Conservation (phyloP, 768 basidiomycete genomes). For the Heimioporus sp. region DNA sequence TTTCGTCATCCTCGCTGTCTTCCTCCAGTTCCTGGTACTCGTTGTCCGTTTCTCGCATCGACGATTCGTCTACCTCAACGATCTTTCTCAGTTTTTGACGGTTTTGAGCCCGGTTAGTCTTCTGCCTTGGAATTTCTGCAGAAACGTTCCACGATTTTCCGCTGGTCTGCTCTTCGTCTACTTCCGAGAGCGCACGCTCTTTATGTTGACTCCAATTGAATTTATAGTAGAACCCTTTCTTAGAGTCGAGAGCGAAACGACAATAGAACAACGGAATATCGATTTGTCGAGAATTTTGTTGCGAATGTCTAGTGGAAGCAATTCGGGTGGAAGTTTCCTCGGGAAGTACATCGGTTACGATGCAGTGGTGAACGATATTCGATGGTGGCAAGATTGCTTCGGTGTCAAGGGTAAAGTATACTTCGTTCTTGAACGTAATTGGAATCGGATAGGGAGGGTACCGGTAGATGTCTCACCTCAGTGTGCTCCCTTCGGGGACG, state of each 20-base stretch:
- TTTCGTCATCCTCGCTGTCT: slow-evolving; percentile 21
- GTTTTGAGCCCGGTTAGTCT: slow-evolving; percentile 13
- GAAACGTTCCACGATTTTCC: slow-evolving; percentile 50
- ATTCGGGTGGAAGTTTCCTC: slow-evolving; percentile 2
- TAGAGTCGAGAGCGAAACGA: slow-evolving; percentile 53
- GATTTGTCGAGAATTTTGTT: slow-evolving; percentile 9
- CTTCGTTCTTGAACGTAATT: slow-evolving; percentile 55
- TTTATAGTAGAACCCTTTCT: slow-evolving; percentile 59
- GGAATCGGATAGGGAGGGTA: background rate
- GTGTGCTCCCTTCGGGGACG: slow-evolving; percentile 59
- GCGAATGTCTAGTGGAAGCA: slow-evolving; percentile 13
- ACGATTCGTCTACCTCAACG: slow-evolving; percentile 23
- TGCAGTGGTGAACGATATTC: slow-evolving; percentile 51
- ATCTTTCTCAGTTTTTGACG: slow-evolving; percentile 18
- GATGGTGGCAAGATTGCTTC: slow-evolving; percentile 49
- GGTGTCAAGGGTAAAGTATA: slow-evolving; percentile 61
- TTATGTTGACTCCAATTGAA: slow-evolving; percentile 58
- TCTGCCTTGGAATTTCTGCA: slow-evolving; percentile 17
- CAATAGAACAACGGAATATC: slow-evolving; percentile 50
- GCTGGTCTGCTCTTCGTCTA: slow-evolving; percentile 28
- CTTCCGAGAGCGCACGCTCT: slow-evolving; percentile 32
- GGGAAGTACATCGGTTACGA: slow-evolving; percentile 36
- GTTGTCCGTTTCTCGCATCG: slow-evolving; percentile 17
- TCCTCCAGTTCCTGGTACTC: slow-evolving; percentile 19
- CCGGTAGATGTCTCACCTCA: slow-evolving; percentile 43